Base-by-base conservation (phyloP, 768 basidiomycete genomes). In the Gyrodon lividus region DNA sequence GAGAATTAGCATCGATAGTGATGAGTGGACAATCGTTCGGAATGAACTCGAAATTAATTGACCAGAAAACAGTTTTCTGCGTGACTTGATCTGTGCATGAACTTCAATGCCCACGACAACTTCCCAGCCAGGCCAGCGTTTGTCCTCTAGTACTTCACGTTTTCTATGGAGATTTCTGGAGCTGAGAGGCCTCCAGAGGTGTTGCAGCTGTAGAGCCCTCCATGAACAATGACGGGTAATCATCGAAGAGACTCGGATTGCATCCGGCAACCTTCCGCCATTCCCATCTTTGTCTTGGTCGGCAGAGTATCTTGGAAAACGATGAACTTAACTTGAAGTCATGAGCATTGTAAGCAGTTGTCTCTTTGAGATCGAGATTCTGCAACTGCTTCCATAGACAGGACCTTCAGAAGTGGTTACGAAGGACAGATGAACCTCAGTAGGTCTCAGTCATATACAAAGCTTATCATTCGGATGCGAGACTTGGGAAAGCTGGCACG, bases 51-150 rank as follows among this genome's bases (percentile, higher is more conserved):
- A 26, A 38, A 13, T 9, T 5, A 4, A 70, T 79, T 55, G 20
- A 83, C 83, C 61, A 33, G 94, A 98, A 70, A 99, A 98, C 22
- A 99, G 78, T 69, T 99, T 99, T 50, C 75, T 72, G 50, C 85
- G 81, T 2, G 92, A 86, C 68, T 88, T 90, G 63, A 99, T 82
- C 66, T 98, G 96, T 0, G 93, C 91, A 64, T 98, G 97, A 5
- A 96, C 90, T 64, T 99, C 97, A 42, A 99, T 86, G 14, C 97
- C 97, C 28, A 98, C 83, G 35, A 96, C 75, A 17, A 97, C 86
- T 57, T 87, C 79, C 91, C 92, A 98, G 19, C 86, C 92, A 14
- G 86, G 87, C 89, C 89, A 90, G 44, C 86, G 69, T 5, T 50
- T 64, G 55, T 68, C 68, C 12, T 51, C 43, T 22, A 50, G 48